Evolutionary conservation across 2,329 filamentous ascomycete species (phyloP), one percentile per base, ranked within the genome.

Genomic region (Cladorrhinum sp.): DNA sequence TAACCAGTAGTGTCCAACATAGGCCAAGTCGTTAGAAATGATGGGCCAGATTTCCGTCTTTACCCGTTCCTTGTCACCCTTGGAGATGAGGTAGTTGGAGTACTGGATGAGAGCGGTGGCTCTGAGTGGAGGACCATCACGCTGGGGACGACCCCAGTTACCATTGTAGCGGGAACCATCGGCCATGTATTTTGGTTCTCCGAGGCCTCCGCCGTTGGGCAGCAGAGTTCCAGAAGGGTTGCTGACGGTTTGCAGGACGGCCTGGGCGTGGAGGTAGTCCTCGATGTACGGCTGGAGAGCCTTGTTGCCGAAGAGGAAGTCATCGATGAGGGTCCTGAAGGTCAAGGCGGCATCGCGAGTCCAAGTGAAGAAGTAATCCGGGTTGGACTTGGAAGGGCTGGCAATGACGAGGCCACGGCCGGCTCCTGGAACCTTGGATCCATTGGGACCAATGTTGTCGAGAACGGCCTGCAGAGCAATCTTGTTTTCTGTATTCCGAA

Each of bases 101-200:
- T 92, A 93, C 0, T 80, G 78, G 57, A 90, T 87, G 68, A 93
- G 73, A 1, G 90, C 84, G 49, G 85, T 90, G 0, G 90, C 90
- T 57, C 91, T 81, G 38, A 93, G 80, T 16, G 91, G 84, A n/a
- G 91, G 90, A 0, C 91, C 91, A 73, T 93, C 91, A 36, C 88
- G 81, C 73, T 93, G 91, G 12, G 91, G 90, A 20, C 90, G 84
- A 24, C 89, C 77, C 90, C 90, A 93, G 20, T 77, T 71, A 25
- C 83, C 87, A 3, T 84, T 89, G 70, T 84, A 92, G 1, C 84
- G 79, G 9, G 78, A 82, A 59, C 81, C 74, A 64, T 91, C 81
- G 25, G 84, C 83, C 59, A 88, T 79, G 73, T 83, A 93, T 73
- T 93, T 93, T 52, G 90, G 83, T 70, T 93, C 90, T 22, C 83